Evolutionary conservation across 305 asterid genomes (phyloP).

Genomic region (Fraxinus ornus): DNA sequence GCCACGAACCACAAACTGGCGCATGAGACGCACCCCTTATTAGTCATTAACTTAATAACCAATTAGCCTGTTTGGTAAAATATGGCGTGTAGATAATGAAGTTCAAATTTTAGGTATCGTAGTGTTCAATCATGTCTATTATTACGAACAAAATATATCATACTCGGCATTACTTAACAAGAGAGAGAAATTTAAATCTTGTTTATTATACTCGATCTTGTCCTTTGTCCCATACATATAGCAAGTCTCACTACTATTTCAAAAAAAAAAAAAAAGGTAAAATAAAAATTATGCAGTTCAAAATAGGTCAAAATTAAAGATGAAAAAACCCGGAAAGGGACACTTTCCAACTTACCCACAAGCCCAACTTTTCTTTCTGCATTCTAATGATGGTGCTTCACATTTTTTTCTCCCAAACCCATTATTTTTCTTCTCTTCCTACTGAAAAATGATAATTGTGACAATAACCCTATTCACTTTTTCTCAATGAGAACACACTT

Average conservation of each 20-base stretch:
- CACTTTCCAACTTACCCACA: conserved; percentile 34
- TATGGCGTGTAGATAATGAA: not conserved
- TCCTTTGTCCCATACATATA: not conserved
- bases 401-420: conserved; percentile 15
- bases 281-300: conserved; percentile 9
- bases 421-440: conserved; percentile 25
- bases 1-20: not conserved
- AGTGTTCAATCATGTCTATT: not conserved
- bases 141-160: not conserved
- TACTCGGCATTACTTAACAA: not conserved
- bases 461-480: conserved; percentile 28
- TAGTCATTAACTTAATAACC: not conserved
- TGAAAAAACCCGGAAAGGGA: conserved; percentile 4
- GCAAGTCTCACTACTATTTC: not conserved
- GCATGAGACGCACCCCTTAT: not conserved
- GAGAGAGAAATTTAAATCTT: not conserved
- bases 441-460: conserved; percentile 33
- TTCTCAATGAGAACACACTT: conserved; percentile 39
- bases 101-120: not conserved
- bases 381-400: conserved; percentile 46
- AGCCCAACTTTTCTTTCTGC: conserved; percentile 33
- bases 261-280: not conserved
- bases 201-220: not conserved
- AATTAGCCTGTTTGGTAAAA: not conserved
- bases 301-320: conserved; percentile 32